These are phyloP conservation scores for Pseudogymnoascus sp. DNA, from an alignment of 2,329 filamentous ascomycete genomes.

Conservation along the genomic window DNA sequence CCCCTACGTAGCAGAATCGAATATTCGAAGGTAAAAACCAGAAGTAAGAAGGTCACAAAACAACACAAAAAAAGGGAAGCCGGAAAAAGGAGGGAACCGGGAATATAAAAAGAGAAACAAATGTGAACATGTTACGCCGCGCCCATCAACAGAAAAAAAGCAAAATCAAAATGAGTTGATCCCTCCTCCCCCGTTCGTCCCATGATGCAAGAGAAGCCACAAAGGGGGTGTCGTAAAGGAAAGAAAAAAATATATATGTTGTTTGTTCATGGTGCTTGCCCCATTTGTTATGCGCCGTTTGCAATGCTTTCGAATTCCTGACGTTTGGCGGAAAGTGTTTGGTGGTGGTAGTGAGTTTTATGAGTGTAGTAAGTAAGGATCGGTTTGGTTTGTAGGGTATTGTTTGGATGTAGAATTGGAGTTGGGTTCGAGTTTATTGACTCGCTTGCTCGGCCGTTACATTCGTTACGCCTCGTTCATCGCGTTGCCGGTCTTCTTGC, in stretches of 20 bases:
- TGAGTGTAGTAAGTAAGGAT: slow-evolving; percentile 6
- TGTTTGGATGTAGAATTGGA: neutral
- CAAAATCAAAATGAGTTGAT: neutral
- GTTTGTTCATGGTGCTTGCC: slow-evolving; percentile 4
- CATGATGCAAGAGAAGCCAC: neutral
- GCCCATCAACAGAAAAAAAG: neutral
- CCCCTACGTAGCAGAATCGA: slow-evolving; percentile 3
- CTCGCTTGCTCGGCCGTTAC: neutral
- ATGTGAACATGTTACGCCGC: neutral
- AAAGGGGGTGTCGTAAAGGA: neutral
- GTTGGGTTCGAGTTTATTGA: neutral
- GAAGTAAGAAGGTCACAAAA: neutral
- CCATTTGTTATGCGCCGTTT: slow-evolving; percentile 1
- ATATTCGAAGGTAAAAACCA: slow-evolving; percentile 2
- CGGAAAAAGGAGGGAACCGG: neutral
- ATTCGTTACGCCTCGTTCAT: slow-evolving; percentile 2
- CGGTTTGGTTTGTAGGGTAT: slow-evolving; percentile 1
- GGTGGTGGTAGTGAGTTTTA: neutral
- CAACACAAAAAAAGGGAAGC: neutral
- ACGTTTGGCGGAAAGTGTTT: neutral
- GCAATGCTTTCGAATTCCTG: slow-evolving; percentile 7
- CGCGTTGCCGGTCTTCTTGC: neutral
- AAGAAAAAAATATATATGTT: neutral
- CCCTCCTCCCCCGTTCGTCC: neutral
- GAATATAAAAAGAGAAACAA: neutral